These are phyloP conservation scores for Cytospora paraplurivora DNA, from an alignment of 2,329 filamentous ascomycete genomes.

Conservation along the genomic window DNA sequence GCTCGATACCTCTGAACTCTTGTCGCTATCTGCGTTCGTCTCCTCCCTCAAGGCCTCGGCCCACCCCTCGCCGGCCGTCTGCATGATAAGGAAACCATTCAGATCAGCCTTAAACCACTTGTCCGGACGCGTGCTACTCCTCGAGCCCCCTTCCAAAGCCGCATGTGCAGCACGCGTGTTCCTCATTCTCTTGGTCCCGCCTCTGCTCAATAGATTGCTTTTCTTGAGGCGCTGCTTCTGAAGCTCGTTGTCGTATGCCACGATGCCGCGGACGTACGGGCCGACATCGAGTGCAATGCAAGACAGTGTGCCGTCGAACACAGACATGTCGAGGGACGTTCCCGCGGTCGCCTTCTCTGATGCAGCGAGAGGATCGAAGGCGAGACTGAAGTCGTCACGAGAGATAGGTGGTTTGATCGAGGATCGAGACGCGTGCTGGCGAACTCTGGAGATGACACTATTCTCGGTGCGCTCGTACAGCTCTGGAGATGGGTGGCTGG, in stretches of 20 bases:
- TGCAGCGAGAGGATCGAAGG: conserved; percentile 63
- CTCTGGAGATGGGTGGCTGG: conserved; percentile 17
- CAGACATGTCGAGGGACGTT: conserved; percentile 62
- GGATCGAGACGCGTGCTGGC: conserved; percentile 39
- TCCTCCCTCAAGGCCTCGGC: conserved; percentile 24
- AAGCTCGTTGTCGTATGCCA: conserved; percentile 71
- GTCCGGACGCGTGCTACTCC: conserved; percentile 64
- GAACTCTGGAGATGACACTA: conserved; percentile 41
- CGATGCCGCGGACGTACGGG: conserved; percentile 86
- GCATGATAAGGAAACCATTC: conserved; percentile 58
- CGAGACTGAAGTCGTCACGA: conserved; percentile 57
- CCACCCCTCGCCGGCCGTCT: conserved; percentile 50
- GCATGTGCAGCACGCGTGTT: conserved; percentile 70
- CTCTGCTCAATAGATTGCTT: conserved; percentile 57
- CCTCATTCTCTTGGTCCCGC: conserved; percentile 58
- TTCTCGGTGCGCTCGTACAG: conserved; percentile 39
- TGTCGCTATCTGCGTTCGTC: conserved; percentile 1
- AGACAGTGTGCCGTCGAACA: conserved; percentile 71
- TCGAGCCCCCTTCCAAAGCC: conserved; percentile 67
- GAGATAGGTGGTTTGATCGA: conserved; percentile 38
- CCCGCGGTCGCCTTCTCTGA: conserved; percentile 46
- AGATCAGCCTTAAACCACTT: conserved; percentile 65
- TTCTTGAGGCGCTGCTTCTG: conserved; percentile 65
- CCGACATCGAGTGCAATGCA: conserved; percentile 77
- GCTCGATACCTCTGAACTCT: conserved; percentile 4